Evolutionary conservation across 257 asterid genomes (phyloP), one percentile per base, ranked within the genome.

Genomic region (Ilex aquifolium): DNA sequence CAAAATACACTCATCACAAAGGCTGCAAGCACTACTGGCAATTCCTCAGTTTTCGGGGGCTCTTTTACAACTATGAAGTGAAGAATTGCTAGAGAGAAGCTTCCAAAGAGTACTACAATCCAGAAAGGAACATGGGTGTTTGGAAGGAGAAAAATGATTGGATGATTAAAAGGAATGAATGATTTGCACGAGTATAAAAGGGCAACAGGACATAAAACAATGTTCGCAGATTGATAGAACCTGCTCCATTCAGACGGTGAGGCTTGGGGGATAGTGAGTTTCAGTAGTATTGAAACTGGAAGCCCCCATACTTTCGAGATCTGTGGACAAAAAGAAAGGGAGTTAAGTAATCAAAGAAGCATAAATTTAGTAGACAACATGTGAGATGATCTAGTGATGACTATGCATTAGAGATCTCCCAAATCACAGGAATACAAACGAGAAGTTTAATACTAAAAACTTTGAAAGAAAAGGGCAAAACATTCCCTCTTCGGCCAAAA

Each of bases 1-100:
- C 99, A 93, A 67, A 90, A 90, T 40, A 90, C 99, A 17, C 99
- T 93, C 96, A 90, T 93, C 72, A 90, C 51, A 64, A 93, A 93
- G 61, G 96, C 95, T 1, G 69, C 71, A 11, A 90, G 62, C 6
- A 88, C 77, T 39, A 78, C 51, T 14, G 81, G 74, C 62, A 93
- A 80, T 72, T 82, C 95, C 76, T 83, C 94, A 1, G 77, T 79
- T 70, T 83, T 89, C 0, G 99, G 99, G 54, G 95, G 82, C 17
- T 87, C 90, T 57, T 78, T 87, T 67, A 90, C 96, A 6, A 93
- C 72, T 14, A 75, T 44, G 80, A 74, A 82, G 69, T 90, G 99
- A 36, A 93, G 83, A 69, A 71, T 70, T 12, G 92, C 88, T 64
- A 90, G 69, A 46, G 99, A 82, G 71, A 65, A 70, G 77, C 91